A percentile compares a stretch with the other conserved stretches of the same genome.
Evolutionary conservation across 2,329 filamentous ascomycete species (phyloP).

Genomic region (Ophiostoma tasmaniense): DNA sequence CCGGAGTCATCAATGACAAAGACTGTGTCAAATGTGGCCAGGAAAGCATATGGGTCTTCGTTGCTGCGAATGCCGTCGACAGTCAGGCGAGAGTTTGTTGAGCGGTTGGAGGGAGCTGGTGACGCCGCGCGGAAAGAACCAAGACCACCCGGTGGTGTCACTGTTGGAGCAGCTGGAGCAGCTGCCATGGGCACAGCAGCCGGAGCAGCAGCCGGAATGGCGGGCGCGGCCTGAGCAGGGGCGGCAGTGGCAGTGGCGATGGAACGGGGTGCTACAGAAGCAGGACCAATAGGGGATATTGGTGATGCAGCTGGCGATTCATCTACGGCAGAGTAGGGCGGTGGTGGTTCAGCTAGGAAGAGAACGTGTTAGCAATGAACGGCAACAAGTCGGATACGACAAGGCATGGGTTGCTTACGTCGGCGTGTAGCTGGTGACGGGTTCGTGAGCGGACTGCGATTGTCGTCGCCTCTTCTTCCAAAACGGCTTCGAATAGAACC

Average conservation of each 20-base stretch:
- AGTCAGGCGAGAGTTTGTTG: conserved; percentile 13
- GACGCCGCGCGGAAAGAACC: conserved; percentile 17
- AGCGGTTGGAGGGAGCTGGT: conserved; percentile 23
- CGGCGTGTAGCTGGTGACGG: conserved; percentile 20
- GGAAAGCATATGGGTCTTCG: conserved; percentile 68
- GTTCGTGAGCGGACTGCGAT: conserved; percentile 21
- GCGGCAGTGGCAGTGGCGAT: not conserved
- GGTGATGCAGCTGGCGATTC: not conserved
- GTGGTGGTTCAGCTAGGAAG: conserved; percentile 28
- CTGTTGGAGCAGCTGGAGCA: not conserved
- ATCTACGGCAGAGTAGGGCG: conserved; percentile 26
- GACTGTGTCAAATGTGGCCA: conserved; percentile 72
- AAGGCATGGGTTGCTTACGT: not conserved
- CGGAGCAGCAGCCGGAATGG: not conserved
- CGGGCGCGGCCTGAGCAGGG: not conserved
- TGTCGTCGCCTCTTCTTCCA: not conserved
- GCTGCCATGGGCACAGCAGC: not conserved
- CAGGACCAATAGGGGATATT: conserved; percentile 2
- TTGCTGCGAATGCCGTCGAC: conserved; percentile 30
- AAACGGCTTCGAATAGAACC: conserved; percentile 14
- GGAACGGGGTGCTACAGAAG: conserved; percentile 15
- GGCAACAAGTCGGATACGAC: not conserved
- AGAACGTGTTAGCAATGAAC: not conserved
- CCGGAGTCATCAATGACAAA: conserved; percentile 90
- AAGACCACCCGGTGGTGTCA: not conserved